Evolutionary conservation across 768 basidiomycete species (phyloP).

Genomic region (Lactarius hatsudake): DNA sequence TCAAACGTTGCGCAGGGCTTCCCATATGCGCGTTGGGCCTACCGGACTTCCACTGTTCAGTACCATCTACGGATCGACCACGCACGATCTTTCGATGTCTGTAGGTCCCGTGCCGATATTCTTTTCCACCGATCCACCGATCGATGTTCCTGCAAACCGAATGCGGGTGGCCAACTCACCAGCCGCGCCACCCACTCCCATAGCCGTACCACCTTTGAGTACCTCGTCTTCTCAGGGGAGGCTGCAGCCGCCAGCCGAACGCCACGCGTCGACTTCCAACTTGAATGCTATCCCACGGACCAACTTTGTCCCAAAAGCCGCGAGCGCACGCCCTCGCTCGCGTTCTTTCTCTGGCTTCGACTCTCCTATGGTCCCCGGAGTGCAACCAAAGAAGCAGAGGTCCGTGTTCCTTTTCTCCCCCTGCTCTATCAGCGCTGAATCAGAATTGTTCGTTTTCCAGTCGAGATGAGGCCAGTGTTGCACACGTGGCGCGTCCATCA

Average conservation of each 20-base stretch:
- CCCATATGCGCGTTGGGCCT: conserved; percentile 24
- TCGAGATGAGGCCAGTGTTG: not conserved
- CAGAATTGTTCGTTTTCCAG: not conserved
- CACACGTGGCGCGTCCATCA: conserved; percentile 13
- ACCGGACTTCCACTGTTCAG: conserved; percentile 37
- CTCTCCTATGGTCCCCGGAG: conserved; percentile 34
- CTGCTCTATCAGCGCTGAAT: not conserved
- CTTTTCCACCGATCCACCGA: conserved; percentile 54
- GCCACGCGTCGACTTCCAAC: not conserved
- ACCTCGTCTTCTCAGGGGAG: not conserved
- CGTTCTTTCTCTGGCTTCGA: conserved; percentile 76
- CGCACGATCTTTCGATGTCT: conserved; percentile 48
- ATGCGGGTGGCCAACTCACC: conserved; percentile 28
- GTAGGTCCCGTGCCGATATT: conserved; percentile 58
- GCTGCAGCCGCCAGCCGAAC: not conserved
- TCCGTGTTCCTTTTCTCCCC: conserved; percentile 15
- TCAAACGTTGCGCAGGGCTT: conserved; percentile 30
- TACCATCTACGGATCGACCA: conserved; percentile 62
- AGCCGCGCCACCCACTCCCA: conserved; percentile 23
- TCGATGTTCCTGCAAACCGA: conserved; percentile 34
- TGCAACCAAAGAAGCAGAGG: conserved; percentile 26
- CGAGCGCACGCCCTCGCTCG: conserved; percentile 53
- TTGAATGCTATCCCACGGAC: conserved; percentile 45
- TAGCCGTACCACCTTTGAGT: not conserved
- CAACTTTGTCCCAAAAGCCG: conserved; percentile 60